phyloP scores from a whole-genome alignment of 352 stramenopile species.

The Globisporangium alternatum region DNA sequence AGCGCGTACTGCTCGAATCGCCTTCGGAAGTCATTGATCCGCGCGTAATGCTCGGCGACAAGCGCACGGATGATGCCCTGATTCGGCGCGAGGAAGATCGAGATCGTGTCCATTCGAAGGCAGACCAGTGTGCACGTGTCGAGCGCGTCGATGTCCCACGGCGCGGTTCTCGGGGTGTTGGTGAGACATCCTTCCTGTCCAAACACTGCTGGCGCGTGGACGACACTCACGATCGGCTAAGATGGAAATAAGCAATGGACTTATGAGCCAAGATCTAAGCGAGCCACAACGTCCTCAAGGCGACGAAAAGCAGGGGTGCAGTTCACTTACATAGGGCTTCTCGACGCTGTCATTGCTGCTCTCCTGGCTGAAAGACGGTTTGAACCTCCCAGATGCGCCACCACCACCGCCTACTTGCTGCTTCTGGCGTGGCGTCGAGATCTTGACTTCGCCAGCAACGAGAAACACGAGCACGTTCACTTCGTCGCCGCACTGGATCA shows the following conservation, averaged over 20 bases:
- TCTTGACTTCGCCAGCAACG: conserved; percentile 62
- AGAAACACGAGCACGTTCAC: conserved; percentile 63
- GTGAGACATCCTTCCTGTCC: conserved; percentile 56
- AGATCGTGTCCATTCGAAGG: conserved; percentile 53
- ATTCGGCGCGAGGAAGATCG: conserved; percentile 48
- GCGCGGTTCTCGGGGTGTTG: conserved; percentile 33
- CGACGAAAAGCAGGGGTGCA: too few relatives aligned
- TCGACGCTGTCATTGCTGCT: background rate
- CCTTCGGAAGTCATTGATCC: conserved; percentile 40
- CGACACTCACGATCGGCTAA: conserved; percentile 51
- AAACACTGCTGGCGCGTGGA: conserved; percentile 65
- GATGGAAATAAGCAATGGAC: background rate
- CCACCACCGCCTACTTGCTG: background rate
- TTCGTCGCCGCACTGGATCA: conserved; percentile 54
- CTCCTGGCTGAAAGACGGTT: conserved; percentile 12
- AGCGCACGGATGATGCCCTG: conserved; percentile 51
- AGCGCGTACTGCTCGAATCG: conserved; percentile 31
- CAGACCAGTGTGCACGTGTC: conserved; percentile 59
- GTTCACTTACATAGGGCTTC: conserved; percentile 8
- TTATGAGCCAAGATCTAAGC: background rate
- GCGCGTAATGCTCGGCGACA: conserved; percentile 38
- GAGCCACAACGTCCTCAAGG: background rate
- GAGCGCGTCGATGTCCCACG: conserved; percentile 61
- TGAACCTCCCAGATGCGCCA: conserved; percentile 4
- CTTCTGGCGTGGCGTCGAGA: conserved; percentile 30